A percentile compares a stretch with the other conserved stretches of the same genome.
Conservation (phyloP, 306 rosid genomes). For the Pterocarpus macrocarpus region DNA sequence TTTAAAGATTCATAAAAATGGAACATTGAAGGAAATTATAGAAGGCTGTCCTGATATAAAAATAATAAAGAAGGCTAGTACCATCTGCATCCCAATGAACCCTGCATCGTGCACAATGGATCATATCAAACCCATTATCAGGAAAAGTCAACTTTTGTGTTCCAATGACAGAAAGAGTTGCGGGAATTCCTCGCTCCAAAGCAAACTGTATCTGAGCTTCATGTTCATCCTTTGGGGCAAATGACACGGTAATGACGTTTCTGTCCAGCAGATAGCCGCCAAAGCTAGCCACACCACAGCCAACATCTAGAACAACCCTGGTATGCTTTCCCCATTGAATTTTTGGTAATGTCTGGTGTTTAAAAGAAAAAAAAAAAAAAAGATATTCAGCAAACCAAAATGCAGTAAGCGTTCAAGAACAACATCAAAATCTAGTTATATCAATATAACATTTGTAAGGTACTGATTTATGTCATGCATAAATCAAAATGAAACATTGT, state of each 20-base stretch:
- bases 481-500: constrained; percentile 9
- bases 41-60: background rate
- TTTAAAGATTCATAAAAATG: constrained; percentile 29
- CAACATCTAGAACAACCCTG: constrained; percentile 91
- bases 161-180: constrained; percentile 93
- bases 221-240: constrained; percentile 98
- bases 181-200: constrained; percentile 97
- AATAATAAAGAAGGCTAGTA: constrained; percentile 46
- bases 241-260: constrained; percentile 89
- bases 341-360: constrained; percentile 60
- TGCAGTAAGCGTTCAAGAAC: constrained; percentile 25
- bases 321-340: constrained; percentile 82
- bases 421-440: background rate
- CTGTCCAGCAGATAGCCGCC: constrained; percentile 87
- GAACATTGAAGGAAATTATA: constrained; percentile 9
- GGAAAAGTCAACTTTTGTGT: constrained; percentile 86
- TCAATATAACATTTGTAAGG: constrained; percentile 6
- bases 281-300: constrained; percentile 99
- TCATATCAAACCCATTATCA: constrained; percentile 79
- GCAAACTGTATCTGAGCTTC: constrained; percentile 99
- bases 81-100: constrained; percentile 99
- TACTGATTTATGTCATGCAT: background rate
- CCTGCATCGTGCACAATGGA: constrained; percentile 97
- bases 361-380: constrained; percentile 17
- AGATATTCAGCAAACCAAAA: constrained; percentile 17